Evolutionary conservation across 2,329 filamentous ascomycete species (phyloP), one percentile per base, ranked within the genome.

Genomic region (Penicillium brasilianum): DNA sequence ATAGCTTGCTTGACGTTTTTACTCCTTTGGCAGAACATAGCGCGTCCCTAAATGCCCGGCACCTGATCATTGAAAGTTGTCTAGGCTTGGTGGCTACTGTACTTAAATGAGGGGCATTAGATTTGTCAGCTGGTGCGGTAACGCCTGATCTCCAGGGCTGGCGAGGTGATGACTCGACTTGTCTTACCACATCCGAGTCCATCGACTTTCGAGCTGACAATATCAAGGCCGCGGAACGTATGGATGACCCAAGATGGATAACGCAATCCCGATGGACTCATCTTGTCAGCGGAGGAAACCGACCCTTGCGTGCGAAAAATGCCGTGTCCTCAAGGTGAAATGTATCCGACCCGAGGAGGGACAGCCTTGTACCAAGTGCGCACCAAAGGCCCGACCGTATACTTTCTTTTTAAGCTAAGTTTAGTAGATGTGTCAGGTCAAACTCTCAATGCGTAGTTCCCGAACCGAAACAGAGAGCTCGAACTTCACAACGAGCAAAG

Each of bases 241-340:
- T 28, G 43, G 16, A 13, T 46, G 22, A 8, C 4, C 28, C 22
- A 28, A 13, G 2, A 46, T 46, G 43, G 22, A 46, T n/a, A 46
- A 16, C 11, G 6, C 43, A 46, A 14, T 46, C 20, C 20, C 14
- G 22, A n/a, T 16, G 10, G 5, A 46, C 11, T 28, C 20, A n/a
- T 46, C 43, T 10, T 22, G 22, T 16, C 43, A 46, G 43, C 43
- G 22, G 49, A 64, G 58, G 53, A 61, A 57, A 50, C 37, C 53
- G 32, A 34, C 48, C 34, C 49, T 32, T n/a, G 67, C 67, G 25
- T 69, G 67, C 49, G 62, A 68, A 58, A 61, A 60, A 65, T 69
- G 66, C 53, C 64, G 66, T 46, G 57, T 57, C 7, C 58, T 67
- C 37, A 69, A 69, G 54, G 60, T 68, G 22, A 66, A 60, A 63